Evolutionary conservation across 345 rosid genomes (phyloP).

Genomic region (Citrus glauca): DNA sequence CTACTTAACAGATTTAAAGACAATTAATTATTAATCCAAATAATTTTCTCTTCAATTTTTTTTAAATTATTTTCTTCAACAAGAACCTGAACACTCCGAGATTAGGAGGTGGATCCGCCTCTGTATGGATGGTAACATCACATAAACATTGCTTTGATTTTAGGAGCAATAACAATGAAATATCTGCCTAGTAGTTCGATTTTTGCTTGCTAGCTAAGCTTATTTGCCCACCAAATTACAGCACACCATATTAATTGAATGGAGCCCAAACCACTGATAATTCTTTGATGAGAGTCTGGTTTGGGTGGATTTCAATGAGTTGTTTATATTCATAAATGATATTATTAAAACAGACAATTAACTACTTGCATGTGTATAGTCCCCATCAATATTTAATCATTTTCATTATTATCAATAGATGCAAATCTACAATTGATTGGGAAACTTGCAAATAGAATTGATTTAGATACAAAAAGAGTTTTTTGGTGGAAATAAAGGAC

Average conservation of each 20-base stretch:
- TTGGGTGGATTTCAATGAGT: neutral
- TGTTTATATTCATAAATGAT: neutral
- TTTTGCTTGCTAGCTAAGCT: neutral
- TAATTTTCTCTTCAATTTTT: too few species aligned
- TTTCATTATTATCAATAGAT: neutral
- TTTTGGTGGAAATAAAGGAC: slow-evolving; percentile 5
- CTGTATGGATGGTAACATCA: too few species aligned
- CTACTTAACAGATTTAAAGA: too few species aligned
- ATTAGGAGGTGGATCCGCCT: too few species aligned
- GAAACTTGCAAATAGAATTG: too few species aligned
- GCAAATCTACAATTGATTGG: neutral
- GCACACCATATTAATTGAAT: neutral
- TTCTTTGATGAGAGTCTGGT: neutral
- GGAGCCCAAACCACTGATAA: neutral
- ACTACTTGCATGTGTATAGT: neutral
- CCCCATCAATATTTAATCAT: neutral
- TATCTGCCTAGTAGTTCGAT: too few species aligned
- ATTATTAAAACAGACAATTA: neutral
- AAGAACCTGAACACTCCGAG: too few species aligned
- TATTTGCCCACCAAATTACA: neutral
- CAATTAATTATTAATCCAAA: too few species aligned
- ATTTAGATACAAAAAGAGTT: neutral
- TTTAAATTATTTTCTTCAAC: too few species aligned
- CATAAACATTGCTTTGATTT: too few species aligned
- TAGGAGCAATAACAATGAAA: too few species aligned